phyloP scores from a whole-genome alignment of 495 filamentous ascomycete genomes.

The Annulohypoxylon maeteangense region DNA sequence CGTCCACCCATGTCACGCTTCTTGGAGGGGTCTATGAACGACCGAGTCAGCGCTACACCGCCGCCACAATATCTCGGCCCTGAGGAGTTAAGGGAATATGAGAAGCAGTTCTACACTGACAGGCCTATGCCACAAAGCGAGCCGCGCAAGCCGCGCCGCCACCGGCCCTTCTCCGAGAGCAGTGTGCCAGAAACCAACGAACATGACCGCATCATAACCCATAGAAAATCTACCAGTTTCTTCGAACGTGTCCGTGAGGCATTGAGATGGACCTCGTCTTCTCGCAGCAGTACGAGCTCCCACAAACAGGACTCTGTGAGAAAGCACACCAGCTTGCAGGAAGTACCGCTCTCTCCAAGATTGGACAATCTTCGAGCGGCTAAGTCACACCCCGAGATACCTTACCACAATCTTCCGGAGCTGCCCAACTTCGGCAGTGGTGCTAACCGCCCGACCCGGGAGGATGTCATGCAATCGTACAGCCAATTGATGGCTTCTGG shows the following conservation, averaged over 20 bases:
- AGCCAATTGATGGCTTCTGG: conserved; percentile 56
- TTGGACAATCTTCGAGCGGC: conserved; percentile 38
- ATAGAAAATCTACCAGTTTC: conserved; percentile 46
- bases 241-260: conserved; percentile 44
- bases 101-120: conserved; percentile 50
- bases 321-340: conserved; percentile 45
- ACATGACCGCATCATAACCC: conserved; percentile 33
- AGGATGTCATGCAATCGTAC: conserved; percentile 60
- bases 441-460: conserved; percentile 52
- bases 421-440: conserved; percentile 21
- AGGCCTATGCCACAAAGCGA: conserved; percentile 8
- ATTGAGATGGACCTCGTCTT: conserved; percentile 35
- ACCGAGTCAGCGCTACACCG: conserved; percentile 74
- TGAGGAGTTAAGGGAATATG: conserved; percentile 52
- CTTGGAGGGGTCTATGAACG: conserved; percentile 80
- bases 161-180: conserved; percentile 41
- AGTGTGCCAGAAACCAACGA: neutral
- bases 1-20: conserved; percentile 61
- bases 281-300: conserved; percentile 2
- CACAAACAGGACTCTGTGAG: conserved; percentile 31
- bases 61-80: conserved; percentile 70
- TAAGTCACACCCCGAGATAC: conserved; percentile 46
- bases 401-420: conserved; percentile 37
- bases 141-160: conserved; percentile 22
- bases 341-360: conserved; percentile 10